A percentile compares a stretch with the other conserved stretches of the same genome.
Conservation (phyloP, 108 stramenopile genomes). For the Thalassiosira profunda region DNA sequence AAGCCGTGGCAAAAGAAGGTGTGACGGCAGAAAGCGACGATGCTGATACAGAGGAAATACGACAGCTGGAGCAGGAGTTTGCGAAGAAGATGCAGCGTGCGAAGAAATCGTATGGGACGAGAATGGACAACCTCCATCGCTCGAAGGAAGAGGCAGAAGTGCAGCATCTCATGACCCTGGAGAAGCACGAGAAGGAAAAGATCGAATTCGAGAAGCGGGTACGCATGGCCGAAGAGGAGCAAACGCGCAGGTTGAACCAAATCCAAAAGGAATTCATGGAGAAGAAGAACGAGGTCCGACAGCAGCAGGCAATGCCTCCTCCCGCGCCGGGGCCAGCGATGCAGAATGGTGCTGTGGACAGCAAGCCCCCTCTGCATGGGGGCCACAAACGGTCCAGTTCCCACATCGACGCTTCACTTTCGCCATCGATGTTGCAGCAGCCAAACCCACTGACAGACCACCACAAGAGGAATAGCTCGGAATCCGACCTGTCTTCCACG, state of each 20-base stretch:
- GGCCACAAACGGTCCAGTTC: conserved; percentile 52
- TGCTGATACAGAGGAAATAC: conserved; percentile 62
- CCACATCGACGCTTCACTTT: conserved; percentile 42
- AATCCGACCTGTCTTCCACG: not conserved
- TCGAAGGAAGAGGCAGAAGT: conserved; percentile 80
- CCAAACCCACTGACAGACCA: conserved; percentile 5
- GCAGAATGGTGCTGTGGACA: not conserved
- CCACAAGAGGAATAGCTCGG: conserved; percentile 23
- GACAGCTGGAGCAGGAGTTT: conserved; percentile 77
- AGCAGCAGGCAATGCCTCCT: conserved; percentile 10
- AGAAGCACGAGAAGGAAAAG: conserved; percentile 88
- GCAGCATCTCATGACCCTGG: conserved; percentile 84
- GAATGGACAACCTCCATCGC: conserved; percentile 90
- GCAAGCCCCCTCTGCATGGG: conserved; percentile 28
- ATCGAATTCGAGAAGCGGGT: conserved; percentile 88
- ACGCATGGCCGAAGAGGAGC: conserved; percentile 83
- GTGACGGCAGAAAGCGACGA: conserved; percentile 50
- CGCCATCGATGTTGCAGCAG: conserved; percentile 4
- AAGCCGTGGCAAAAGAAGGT: conserved; percentile 19
- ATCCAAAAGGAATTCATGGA: conserved; percentile 66
- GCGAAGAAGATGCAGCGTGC: conserved; percentile 82
- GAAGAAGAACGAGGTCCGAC: conserved; percentile 33
- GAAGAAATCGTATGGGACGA: conserved; percentile 79
- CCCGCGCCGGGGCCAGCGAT: not conserved
- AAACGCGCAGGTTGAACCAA: conserved; percentile 74